These are phyloP conservation scores for Nothophytophthora sp. DNA, from an alignment of 352 stramenopile genomes.

Conservation along the genomic window DNA sequence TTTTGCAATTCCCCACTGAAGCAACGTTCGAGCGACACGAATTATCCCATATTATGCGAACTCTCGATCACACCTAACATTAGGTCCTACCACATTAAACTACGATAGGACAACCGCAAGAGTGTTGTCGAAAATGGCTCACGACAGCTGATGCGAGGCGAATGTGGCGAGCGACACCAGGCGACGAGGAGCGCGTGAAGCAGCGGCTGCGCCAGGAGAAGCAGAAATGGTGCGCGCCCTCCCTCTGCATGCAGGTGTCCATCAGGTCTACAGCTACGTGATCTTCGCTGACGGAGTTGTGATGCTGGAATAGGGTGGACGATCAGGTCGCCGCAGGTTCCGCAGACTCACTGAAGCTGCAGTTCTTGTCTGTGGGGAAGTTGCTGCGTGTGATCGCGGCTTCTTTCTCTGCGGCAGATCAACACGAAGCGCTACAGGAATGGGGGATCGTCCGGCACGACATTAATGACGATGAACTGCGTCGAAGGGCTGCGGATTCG, in stretches of 20 bases:
- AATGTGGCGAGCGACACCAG: no score
- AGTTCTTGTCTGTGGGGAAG: conserved; percentile 29
- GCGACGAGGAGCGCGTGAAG: conserved; percentile 21
- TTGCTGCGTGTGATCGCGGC: conserved; percentile 22
- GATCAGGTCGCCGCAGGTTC: conserved; percentile 5
- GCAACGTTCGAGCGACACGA: no score
- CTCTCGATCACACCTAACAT: no score
- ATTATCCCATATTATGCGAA: no score
- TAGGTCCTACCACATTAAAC: no score
- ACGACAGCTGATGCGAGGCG: no score
- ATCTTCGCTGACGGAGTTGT: not conserved
- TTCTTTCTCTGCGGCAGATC: conserved; percentile 1
- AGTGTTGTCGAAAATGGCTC: no score
- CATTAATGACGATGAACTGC: conserved; percentile 6
- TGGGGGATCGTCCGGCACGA: conserved; percentile 15
- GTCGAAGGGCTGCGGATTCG: not conserved
- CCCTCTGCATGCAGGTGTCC: not conserved
- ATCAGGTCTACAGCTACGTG: not conserved
- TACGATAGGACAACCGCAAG: no score
- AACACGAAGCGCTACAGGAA: conserved; percentile 5
- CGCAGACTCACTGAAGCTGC: not conserved
- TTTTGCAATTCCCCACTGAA: not conserved
- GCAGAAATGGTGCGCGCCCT: conserved; percentile 13
- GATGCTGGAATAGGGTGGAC: conserved; percentile 7
- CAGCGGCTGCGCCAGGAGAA: conserved; percentile 17